phyloP scores from a whole-genome alignment of 306 rosid species.

The Cucurbita pepo region DNA sequence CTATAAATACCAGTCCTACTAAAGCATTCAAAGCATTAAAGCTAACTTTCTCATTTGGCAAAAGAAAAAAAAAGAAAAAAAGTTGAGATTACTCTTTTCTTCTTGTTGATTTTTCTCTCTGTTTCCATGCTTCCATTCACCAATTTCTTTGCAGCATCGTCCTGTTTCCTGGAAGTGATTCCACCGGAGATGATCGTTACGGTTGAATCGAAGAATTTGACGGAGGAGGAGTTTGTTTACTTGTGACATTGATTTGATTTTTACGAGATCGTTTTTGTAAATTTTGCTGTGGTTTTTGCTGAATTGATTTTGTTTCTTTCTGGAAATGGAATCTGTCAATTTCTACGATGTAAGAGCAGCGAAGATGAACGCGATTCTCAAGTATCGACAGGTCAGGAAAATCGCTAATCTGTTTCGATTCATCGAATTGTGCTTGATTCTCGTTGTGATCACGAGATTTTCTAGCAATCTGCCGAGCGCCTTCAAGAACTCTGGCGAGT shows the following conservation, averaged over 20 bases:
- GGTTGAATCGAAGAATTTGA: slow-evolving; percentile 4
- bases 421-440: slow-evolving; percentile 39
- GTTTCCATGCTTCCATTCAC: slow-evolving; percentile 32
- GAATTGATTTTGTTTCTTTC: not conserved
- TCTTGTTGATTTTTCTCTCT: not conserved
- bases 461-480: slow-evolving; percentile 36
- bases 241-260: slow-evolving; percentile 19
- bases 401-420: slow-evolving; percentile 35
- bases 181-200: slow-evolving; percentile 14
- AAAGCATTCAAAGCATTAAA: not conserved
- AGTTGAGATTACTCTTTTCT: not conserved
- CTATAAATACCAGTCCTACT: slow-evolving; percentile 9
- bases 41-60: not conserved
- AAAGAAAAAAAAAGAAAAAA: too few species aligned
- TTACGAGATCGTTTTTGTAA: not conserved
- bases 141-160: slow-evolving; percentile 4
- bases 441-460: slow-evolving; percentile 42
- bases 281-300: not conserved
- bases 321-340: slow-evolving; percentile 42
- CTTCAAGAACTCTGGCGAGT: slow-evolving; percentile 43
- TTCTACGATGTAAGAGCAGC: slow-evolving; percentile 46
- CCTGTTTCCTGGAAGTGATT: not conserved
- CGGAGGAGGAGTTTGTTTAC: slow-evolving; percentile 11
- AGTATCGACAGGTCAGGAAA: slow-evolving; percentile 30
- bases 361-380: slow-evolving; percentile 44